Conservation (phyloP, 2,329 filamentous ascomycete genomes). For the Cyclaneusma minus region DNA sequence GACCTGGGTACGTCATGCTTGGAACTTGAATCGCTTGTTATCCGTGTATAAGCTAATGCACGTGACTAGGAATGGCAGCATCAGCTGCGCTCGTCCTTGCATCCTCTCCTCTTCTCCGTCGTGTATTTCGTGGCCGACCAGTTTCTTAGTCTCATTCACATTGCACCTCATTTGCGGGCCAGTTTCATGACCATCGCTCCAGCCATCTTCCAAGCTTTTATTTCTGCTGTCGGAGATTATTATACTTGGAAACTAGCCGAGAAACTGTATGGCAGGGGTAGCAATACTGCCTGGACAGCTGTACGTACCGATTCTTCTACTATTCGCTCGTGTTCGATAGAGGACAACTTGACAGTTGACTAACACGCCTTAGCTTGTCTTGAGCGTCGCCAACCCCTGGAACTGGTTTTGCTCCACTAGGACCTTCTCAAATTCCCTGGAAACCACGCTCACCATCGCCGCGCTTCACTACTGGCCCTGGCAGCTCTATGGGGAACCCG, state of each 20-base stretch:
- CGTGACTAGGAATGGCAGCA: slow-evolving; percentile 71
- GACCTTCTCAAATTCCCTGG: slow-evolving; percentile 86
- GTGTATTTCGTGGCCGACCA: slow-evolving; percentile 51
- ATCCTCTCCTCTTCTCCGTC: slow-evolving; percentile 72
- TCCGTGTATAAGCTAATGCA: slow-evolving; percentile 5
- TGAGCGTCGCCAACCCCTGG: slow-evolving; percentile 71
- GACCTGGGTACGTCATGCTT: slow-evolving; percentile 61
- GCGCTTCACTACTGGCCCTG: slow-evolving; percentile 82
- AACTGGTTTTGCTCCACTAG: slow-evolving; percentile 92
- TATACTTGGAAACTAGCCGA: slow-evolving; percentile 75
- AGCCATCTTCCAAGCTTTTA: slow-evolving; percentile 57
- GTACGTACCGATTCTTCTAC: slow-evolving; percentile 28
- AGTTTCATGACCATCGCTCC: slow-evolving; percentile 58
- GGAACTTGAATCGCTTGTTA: neutral
- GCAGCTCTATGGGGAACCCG: slow-evolving; percentile 40
- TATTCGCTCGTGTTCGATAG: neutral
- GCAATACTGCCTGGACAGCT: slow-evolving; percentile 49
- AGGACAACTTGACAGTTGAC: slow-evolving; percentile 1
- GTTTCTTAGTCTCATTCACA: slow-evolving; percentile 35
- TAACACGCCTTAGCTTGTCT: slow-evolving; percentile 56
- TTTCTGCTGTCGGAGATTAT: slow-evolving; percentile 68
- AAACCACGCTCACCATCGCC: slow-evolving; percentile 71
- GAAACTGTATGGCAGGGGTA: slow-evolving; percentile 53
- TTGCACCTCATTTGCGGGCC: slow-evolving; percentile 40
- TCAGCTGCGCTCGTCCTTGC: slow-evolving; percentile 75